These are phyloP conservation scores for Kodamaea plutei DNA, from an alignment of 1,139 yeast genomes.

Conservation along the genomic window DNA sequence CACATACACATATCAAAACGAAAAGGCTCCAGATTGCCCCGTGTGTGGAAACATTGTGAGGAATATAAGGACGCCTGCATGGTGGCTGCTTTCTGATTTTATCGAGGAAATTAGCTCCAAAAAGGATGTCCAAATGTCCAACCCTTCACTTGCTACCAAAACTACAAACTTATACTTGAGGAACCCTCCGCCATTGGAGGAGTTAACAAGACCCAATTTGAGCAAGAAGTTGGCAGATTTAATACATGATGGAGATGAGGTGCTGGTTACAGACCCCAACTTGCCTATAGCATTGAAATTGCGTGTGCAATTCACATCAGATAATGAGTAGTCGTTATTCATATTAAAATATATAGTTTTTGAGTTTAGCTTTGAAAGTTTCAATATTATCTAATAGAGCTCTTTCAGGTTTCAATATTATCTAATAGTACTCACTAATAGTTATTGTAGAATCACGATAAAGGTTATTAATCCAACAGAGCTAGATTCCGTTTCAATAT, in stretches of 20 bases:
- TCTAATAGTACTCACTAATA: no score
- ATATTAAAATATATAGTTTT: neutral
- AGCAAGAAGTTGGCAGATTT: slow-evolving; percentile 31
- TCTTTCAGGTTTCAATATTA: slow-evolving; percentile 1
- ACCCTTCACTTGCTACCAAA: slow-evolving; percentile 51
- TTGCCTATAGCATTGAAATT: slow-evolving; percentile 44
- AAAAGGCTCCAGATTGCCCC: slow-evolving; percentile 59
- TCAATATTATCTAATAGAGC: no score
- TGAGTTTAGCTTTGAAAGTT: no score
- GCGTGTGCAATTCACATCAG: slow-evolving; percentile 17
- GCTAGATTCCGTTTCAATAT: no score
- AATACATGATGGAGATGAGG: slow-evolving; percentile 44
- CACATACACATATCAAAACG: slow-evolving; percentile 66
- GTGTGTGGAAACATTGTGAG: slow-evolving; percentile 62
- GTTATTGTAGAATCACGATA: no score
- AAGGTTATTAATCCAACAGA: no score
- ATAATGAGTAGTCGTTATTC: neutral
- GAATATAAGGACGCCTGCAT: slow-evolving; percentile 25
- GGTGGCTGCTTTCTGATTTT: slow-evolving; percentile 48
- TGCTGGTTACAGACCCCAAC: slow-evolving; percentile 54
- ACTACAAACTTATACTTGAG: slow-evolving; percentile 44
- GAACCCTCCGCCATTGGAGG: slow-evolving; percentile 49
- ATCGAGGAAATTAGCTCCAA: slow-evolving; percentile 34
- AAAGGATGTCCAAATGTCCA: slow-evolving; percentile 39
- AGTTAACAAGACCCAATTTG: slow-evolving; percentile 47